Conservation (phyloP, 1,284 basidiomycete genomes). For the Xerocomus alliaceus region DNA sequence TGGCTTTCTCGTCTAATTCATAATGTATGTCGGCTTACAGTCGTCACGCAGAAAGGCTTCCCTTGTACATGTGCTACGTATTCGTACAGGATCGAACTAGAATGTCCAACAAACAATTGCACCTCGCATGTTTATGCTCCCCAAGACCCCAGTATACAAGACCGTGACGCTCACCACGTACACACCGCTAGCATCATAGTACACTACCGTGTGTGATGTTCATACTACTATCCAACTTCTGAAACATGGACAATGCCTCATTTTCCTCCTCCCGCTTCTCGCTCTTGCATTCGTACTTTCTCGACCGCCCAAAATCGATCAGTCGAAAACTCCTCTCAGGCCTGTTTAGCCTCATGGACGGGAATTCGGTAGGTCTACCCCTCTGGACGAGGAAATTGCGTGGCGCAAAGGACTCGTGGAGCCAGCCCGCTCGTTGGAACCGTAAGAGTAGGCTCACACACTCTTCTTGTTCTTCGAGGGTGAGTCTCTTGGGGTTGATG, state of each 20-base stretch:
- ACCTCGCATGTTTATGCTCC: too few species aligned
- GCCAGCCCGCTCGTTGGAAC: slow-evolving; percentile 42
- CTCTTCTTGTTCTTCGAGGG: slow-evolving; percentile 37
- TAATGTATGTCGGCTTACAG: too few species aligned
- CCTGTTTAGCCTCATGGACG: slow-evolving; percentile 25
- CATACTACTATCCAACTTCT: too few species aligned
- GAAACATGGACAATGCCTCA: slow-evolving; percentile 8
- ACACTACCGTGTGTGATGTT: too few species aligned
- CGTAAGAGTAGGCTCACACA: slow-evolving; percentile 41
- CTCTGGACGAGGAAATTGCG: slow-evolving; percentile 48
- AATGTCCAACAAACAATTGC: too few species aligned
- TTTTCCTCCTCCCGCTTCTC: slow-evolving; percentile 6
- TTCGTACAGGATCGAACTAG: too few species aligned
- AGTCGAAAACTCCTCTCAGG: slow-evolving; percentile 44
- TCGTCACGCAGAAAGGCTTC: too few species aligned
- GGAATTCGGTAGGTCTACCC: slow-evolving; percentile 43
- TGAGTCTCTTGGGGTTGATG: slow-evolving; percentile 29
- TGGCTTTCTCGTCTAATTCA: too few species aligned
- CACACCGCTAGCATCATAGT: too few species aligned
- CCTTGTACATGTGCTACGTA: too few species aligned
- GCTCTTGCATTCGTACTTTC: slow-evolving; percentile 16
- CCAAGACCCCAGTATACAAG: too few species aligned
- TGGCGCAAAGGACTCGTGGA: slow-evolving; percentile 45
- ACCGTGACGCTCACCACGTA: too few species aligned
- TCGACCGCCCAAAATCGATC: slow-evolving; percentile 48